Evolutionary conservation across 192 early-diverging fungal species (phyloP), one percentile per base, ranked within the genome.

Genomic region (Umbelopsis ramanniana): DNA sequence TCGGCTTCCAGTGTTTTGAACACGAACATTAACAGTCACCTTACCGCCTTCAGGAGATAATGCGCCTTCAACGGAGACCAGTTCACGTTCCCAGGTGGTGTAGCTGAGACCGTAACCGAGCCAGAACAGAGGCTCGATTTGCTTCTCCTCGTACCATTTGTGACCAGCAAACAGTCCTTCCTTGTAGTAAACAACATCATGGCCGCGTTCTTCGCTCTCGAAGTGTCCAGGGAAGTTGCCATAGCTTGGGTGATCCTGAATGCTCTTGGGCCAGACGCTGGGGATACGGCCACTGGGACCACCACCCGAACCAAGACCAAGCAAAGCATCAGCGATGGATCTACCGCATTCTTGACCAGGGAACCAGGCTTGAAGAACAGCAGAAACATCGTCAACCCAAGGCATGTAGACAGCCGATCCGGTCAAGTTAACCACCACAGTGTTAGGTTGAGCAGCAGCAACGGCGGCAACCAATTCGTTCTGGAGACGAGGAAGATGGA

Each of bases 331-430:
- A 22, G 86, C 86, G 35, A 88, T 82, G 0, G 88, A 82, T 12
- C 71, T 60, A 53, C 85, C 88, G 38, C 74, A 87, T 68, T 86
- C 83, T 45, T 81, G 77, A 19, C 88, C 88, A 0, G 86, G 88
- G n/a, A 84, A 47, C 52, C 83, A 85, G 2, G 82, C 75, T 57
- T 74, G 73, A 11, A 89, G 67, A 6, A 88, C 69, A 6, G 79
- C 82, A 19, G 79, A 72, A 21, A 81, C 81, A 0, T 52, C 8
- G 33, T 53, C 52, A 14, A 74, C 6, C 70, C 68, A 75, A 7
- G 74, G 74, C 73, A 75, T 35, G 15, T 43, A 21, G 63, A 75
- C 74, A 10, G 74, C 43, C n/a, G 70, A 47, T 17, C 72, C 72
- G 19, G 74, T 45, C 11, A 68, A 33, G 29, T 68, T 53, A 63